A percentile compares a stretch with the other conserved stretches of the same genome.
Evolutionary conservation across 345 rosid species (phyloP).

Genomic region (Syzygium grande): DNA sequence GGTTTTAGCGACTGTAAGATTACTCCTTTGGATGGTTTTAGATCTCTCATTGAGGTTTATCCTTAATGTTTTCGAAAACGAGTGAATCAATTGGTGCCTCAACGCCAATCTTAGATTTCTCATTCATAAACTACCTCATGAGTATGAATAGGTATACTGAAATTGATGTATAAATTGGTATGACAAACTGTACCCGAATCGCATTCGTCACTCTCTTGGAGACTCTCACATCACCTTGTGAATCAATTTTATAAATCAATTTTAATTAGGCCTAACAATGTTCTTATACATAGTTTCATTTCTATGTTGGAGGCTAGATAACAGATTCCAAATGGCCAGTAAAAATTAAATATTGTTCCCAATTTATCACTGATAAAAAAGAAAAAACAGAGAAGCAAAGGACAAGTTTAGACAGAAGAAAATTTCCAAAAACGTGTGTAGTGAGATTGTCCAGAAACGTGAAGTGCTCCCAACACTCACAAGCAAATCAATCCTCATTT

Average conservation of each 20-base stretch:
- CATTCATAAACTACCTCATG: too few species aligned
- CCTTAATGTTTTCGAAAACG: slow-evolving; percentile 5
- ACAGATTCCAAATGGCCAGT: neutral
- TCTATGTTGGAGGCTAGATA: neutral
- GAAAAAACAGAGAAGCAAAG: neutral
- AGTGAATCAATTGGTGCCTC: neutral
- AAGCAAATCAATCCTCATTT: neutral
- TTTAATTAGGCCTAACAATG: neutral
- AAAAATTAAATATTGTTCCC: neutral
- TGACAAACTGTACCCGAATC: neutral
- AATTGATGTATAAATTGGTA: neutral
- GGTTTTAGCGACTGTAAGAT: slow-evolving; percentile 35
- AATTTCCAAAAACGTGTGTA: neutral
- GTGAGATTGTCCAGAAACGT: neutral
- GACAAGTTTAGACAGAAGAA: neutral
- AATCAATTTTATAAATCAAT: neutral
- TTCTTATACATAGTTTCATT: neutral
- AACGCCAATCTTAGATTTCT: neutral
- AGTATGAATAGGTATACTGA: neutral
- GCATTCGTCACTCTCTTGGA: neutral
- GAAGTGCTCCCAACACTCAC: neutral
- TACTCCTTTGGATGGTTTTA: slow-evolving; percentile 21
- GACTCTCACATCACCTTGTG: neutral
- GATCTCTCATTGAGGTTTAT: slow-evolving; percentile 43
- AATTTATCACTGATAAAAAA: neutral